Evolutionary conservation across 371 early-diverging fungal genomes (phyloP).

Genomic region (Mucor saturninus): DNA sequence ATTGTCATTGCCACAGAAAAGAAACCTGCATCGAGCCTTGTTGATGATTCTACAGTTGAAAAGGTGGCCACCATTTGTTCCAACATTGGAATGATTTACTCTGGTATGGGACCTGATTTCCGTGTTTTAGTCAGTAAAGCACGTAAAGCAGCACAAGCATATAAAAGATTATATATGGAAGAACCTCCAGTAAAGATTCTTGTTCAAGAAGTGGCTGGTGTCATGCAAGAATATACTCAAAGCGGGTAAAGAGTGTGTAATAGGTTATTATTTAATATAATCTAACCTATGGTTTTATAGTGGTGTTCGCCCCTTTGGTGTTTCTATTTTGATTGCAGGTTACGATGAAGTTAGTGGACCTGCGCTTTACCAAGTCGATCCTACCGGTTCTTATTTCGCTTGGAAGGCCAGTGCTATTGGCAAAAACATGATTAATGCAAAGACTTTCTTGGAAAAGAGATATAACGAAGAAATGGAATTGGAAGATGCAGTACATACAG

Average conservation of each 20-base stretch:
- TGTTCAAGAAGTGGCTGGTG: slow-evolving; percentile 94
- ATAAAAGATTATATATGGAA: slow-evolving; percentile 92
- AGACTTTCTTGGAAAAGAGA: slow-evolving; percentile 98
- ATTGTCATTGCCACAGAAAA: slow-evolving; percentile 98
- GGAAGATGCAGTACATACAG: slow-evolving; percentile 98
- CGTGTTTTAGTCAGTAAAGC: slow-evolving; percentile 95
- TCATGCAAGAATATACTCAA: slow-evolving; percentile 99
- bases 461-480: slow-evolving; percentile 92
- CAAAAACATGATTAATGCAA: slow-evolving; percentile 98
- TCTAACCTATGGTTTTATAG: slow-evolving; percentile 39
- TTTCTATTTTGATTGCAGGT: slow-evolving; percentile 96
- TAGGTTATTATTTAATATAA: background rate
- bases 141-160: slow-evolving; percentile 95
- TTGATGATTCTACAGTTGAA: slow-evolving; percentile 89
- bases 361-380: slow-evolving; percentile 97
- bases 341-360: slow-evolving; percentile 90
- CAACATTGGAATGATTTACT: slow-evolving; percentile 97
- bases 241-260: slow-evolving; percentile 71
- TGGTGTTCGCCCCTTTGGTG: slow-evolving; percentile 99
- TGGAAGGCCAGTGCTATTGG: slow-evolving; percentile 99
- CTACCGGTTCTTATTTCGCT: slow-evolving; percentile 97
- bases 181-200: slow-evolving; percentile 94
- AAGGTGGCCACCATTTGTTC: slow-evolving; percentile 89
- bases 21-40: slow-evolving; percentile 90
- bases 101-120: slow-evolving; percentile 98